A percentile compares a stretch with the other conserved stretches of the same genome.
phyloP scores from a whole-genome alignment of 768 basidiomycete genomes.

The Rhizopogon roseolus region DNA sequence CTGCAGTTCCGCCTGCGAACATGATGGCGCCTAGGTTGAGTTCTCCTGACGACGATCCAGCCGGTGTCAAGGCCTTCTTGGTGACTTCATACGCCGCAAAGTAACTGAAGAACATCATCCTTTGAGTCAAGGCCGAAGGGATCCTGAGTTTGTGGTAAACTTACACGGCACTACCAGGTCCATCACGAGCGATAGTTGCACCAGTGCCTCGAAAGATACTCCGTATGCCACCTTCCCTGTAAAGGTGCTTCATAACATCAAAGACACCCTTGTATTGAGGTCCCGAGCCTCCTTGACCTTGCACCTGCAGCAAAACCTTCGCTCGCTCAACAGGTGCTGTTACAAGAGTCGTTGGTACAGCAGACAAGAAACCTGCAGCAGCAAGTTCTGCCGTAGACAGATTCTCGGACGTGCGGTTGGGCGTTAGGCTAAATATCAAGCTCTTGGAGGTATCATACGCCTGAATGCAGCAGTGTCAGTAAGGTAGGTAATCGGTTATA shows the following conservation, averaged over 20 bases:
- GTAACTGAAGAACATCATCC: slow-evolving; percentile 49
- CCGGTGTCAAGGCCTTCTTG: slow-evolving; percentile 82
- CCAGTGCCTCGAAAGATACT: slow-evolving; percentile 90
- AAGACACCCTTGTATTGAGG: slow-evolving; percentile 84
- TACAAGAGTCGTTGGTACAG: slow-evolving; percentile 84
- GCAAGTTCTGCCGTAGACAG: slow-evolving; percentile 82
- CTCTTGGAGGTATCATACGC: slow-evolving; percentile 93
- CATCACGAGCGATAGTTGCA: slow-evolving; percentile 94
- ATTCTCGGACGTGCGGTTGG: slow-evolving; percentile 58
- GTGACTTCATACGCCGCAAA: slow-evolving; percentile 96
- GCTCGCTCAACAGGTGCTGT: slow-evolving; percentile 97
- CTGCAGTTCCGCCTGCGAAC: slow-evolving; percentile 89
- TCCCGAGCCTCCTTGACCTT: slow-evolving; percentile 77
- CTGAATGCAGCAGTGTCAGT: slow-evolving; percentile 33
- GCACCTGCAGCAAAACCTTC: slow-evolving; percentile 92
- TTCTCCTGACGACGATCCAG: slow-evolving; percentile 71
- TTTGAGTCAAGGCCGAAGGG: slow-evolving; percentile 7
- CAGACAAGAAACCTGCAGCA: slow-evolving; percentile 89
- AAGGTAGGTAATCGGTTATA: not conserved
- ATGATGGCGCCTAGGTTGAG: slow-evolving; percentile 86
- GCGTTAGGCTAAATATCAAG: slow-evolving; percentile 73
- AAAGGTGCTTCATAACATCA: slow-evolving; percentile 87
- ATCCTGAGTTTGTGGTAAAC: slow-evolving; percentile 24
- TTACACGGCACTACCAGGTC: slow-evolving; percentile 94
- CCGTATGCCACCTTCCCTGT: slow-evolving; percentile 87